Evolutionary conservation across 257 asterid species (phyloP).

Genomic region (Plectranthus barbatus): DNA sequence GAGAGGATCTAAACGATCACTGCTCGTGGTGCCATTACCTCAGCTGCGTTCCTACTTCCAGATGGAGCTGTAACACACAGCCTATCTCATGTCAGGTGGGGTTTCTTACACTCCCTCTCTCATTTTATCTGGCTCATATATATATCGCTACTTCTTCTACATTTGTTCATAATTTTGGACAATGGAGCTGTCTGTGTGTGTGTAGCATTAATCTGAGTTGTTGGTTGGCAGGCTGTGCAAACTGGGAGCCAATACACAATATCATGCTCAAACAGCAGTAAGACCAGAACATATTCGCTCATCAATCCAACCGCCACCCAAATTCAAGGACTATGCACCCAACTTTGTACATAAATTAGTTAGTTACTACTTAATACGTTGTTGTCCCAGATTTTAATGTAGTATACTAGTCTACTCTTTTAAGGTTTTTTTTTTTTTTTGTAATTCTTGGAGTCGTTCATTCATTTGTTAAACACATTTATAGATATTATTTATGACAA

Average conservation of each 20-base stretch:
- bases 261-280: slow-evolving; percentile 63
- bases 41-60: slow-evolving; percentile 74
- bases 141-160: too few relatives aligned
- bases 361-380: background rate
- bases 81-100: slow-evolving; percentile 61
- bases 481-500: too few relatives aligned
- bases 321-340: slow-evolving; percentile 67
- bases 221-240: slow-evolving; percentile 49
- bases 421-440: too few relatives aligned
- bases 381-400: too few relatives aligned
- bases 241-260: slow-evolving; percentile 49
- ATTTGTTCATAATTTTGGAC: too few relatives aligned
- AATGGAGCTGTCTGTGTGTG: too few relatives aligned
- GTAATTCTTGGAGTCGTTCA: too few relatives aligned
- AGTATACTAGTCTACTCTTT: background rate
- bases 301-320: slow-evolving; percentile 39
- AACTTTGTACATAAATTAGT: slow-evolving; percentile 52
- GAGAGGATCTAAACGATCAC: slow-evolving; percentile 71
- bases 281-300: slow-evolving; percentile 37
- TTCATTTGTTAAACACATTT: too few relatives aligned
- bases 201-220: background rate
- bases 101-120: background rate
- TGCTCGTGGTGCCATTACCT: slow-evolving; percentile 94
- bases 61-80: slow-evolving; percentile 77
- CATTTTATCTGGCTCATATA: too few relatives aligned